phyloP scores from a whole-genome alignment of 345 rosid genomes.

The Salix viminalis region DNA sequence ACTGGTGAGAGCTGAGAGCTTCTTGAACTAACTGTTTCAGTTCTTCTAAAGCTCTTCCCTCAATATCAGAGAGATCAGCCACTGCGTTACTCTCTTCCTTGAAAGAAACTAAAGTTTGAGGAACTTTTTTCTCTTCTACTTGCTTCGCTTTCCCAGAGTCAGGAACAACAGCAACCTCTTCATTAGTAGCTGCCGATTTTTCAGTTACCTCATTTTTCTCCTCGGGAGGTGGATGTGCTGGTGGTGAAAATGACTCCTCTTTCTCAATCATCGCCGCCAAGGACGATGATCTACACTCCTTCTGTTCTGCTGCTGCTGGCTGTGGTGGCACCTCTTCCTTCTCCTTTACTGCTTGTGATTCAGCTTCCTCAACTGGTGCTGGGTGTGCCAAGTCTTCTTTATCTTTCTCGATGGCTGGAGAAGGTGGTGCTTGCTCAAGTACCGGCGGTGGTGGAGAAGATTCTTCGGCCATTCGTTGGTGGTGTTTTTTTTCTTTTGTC shows the following conservation, averaged over 20 bases:
- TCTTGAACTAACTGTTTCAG: slow-evolving; percentile 53
- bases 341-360: neutral
- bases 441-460: slow-evolving; percentile 9
- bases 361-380: neutral
- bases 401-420: neutral
- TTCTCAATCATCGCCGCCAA: slow-evolving; percentile 43
- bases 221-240: neutral
- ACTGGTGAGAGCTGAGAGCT: slow-evolving; percentile 46
- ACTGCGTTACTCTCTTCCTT: slow-evolving; percentile 68
- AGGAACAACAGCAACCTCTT: slow-evolving; percentile 21
- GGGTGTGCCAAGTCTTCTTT: neutral
- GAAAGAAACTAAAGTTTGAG: slow-evolving; percentile 40
- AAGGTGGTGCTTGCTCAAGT: neutral
- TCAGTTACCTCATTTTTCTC: neutral
- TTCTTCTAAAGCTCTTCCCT: slow-evolving; percentile 60
- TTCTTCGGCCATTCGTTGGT: slow-evolving; percentile 22
- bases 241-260: slow-evolving; percentile 26
- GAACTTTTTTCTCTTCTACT: slow-evolving; percentile 28
- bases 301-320: neutral
- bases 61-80: slow-evolving; percentile 45
- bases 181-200: slow-evolving; percentile 10
- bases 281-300: slow-evolving; percentile 20
- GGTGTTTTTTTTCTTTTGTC: no score
- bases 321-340: slow-evolving; percentile 8
- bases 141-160: slow-evolving; percentile 2